Evolutionary conservation across 768 basidiomycete species (phyloP), one percentile per base, ranked within the genome.

Genomic region (Omphalotus guepiniiformis): DNA sequence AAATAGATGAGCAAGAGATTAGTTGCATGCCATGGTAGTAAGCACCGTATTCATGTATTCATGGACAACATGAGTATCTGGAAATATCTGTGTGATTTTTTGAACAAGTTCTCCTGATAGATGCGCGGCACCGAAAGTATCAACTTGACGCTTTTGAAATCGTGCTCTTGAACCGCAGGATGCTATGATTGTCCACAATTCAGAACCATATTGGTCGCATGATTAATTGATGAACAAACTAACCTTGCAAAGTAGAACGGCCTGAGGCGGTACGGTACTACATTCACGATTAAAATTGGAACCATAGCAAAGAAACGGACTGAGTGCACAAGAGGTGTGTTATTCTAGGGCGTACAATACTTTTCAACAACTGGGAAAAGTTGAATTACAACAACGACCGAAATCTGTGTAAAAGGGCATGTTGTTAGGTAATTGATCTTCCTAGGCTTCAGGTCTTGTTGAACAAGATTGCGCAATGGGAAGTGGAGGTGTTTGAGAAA

Each of bases 401-500:
- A n/a, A n/a, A n/a, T n/a, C n/a, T n/a, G n/a, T n/a, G n/a, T n/a
- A n/a, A n/a, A n/a, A n/a, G n/a, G n/a, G n/a, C n/a, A n/a, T n/a
- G n/a, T n/a, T n/a, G n/a, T n/a, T n/a, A n/a, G n/a, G n/a, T n/a
- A n/a, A 93, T 99, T 60, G 82, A 85, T 54, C 80, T 82, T 50
- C 73, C 76, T 57, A 72, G 95, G 28, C 70, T 99, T 29, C 95
- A 96, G 64, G 68, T 89, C 8, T 77, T 99, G 25, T 71, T 99
- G 29, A 79, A 95, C 61, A 86, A 96, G 69, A 87, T 99, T 78
- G 79, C 80, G 2, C 67, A 77, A 9, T 92, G 91, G 79, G 96
- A 99, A 65, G 72, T 78, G 47, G 93, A 95, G 48, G 75, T 90
- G 2, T 99, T 95, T 53, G 86, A 96, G 74, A 87, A 82, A 65